Conservation (phyloP, 768 basidiomycete species). For the Tricholoma saponaceum region DNA sequence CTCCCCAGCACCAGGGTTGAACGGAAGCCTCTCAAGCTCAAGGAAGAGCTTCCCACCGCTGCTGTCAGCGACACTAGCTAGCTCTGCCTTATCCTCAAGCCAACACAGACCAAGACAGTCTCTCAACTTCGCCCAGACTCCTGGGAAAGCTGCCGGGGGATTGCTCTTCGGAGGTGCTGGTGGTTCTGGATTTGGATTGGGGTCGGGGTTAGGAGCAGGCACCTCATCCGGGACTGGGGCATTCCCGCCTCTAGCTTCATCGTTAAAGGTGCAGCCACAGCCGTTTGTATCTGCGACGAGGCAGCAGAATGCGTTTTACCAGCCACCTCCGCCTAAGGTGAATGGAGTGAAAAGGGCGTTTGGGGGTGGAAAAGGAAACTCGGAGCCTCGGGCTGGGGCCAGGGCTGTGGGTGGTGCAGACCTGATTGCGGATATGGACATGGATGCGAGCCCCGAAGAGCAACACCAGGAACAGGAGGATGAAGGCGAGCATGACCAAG, state of each 20-base stretch:
- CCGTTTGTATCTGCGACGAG: slow-evolving; percentile 32
- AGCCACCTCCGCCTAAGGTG: slow-evolving; percentile 26
- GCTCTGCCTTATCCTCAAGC: slow-evolving; percentile 2
- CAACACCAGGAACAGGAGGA: slow-evolving; percentile 7
- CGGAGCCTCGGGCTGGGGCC: not conserved
- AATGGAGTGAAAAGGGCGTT: slow-evolving; percentile 32
- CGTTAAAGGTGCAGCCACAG: slow-evolving; percentile 27
- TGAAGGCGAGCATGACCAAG: slow-evolving; percentile 6
- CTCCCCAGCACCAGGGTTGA: not conserved
- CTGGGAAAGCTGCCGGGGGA: not conserved
- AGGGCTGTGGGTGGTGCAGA: slow-evolving; percentile 2
- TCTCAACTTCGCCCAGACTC: not conserved
- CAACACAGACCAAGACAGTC: not conserved
- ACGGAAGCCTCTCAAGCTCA: slow-evolving; percentile 15
- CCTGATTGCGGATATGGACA: slow-evolving; percentile 6
- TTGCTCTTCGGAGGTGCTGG: not conserved
- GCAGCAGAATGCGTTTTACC: slow-evolving; percentile 65
- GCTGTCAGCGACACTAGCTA: not conserved
- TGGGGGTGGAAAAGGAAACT: slow-evolving; percentile 12
- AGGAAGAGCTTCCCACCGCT: slow-evolving; percentile 25
- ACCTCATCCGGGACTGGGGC: slow-evolving; percentile 1
- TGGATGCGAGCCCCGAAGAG: slow-evolving; percentile 15
- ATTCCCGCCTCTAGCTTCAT: not conserved
- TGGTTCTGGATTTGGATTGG: not conserved
- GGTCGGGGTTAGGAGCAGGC: not conserved